Base-by-base conservation (phyloP, 306 rosid species). In the Glycine soja region DNA sequence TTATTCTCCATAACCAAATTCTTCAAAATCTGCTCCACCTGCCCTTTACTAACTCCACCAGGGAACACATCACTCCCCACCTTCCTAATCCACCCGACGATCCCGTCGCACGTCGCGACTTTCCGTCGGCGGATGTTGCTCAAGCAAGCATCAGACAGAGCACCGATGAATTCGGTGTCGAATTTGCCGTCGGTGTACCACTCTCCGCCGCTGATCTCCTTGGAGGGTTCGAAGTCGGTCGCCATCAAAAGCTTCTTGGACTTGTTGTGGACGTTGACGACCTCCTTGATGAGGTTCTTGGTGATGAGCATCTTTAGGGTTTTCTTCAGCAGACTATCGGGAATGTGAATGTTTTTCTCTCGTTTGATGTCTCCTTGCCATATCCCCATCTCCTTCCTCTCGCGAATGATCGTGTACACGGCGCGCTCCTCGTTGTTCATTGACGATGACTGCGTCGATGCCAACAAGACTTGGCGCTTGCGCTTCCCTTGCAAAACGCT, bases 121-220 rank as follows among this genome's bases (percentile, higher is more conserved):
- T 81, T 79, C 69, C 58, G 68, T 45, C 68, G 50, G 34, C 46
- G 32, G 32, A 91, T 79, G 36, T 70, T 32, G 54, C 63, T 74
- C 6, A 50, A 75, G 53, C 87, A 88, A 2, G 40, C 75, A 3
- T 53, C 65, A 15, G 72, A 67, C 0, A 67, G 34, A 8, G 72
- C 72, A 0, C 43, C 34, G 1, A 42, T 67, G 2, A 67, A 18
- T 9, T 15, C 14, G 0, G 53, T 67, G 34, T 67, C 72, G 4
- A 67, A 52, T 40, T 88, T 86, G 2, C 92, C 93, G 0, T 88
- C 87, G 3, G 15, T 58, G 34, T 91, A 89, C 90, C 93, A 91
- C 32, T 64, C 85, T 18, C 95, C 91, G 12, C 95, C 90, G 0
- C 90, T 87, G 68, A 91, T 69, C 54, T 89, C 90, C 74, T 82